Evolutionary conservation across 2,329 filamentous ascomycete species (phyloP).

Genomic region (Hypomyces perniciosus): DNA sequence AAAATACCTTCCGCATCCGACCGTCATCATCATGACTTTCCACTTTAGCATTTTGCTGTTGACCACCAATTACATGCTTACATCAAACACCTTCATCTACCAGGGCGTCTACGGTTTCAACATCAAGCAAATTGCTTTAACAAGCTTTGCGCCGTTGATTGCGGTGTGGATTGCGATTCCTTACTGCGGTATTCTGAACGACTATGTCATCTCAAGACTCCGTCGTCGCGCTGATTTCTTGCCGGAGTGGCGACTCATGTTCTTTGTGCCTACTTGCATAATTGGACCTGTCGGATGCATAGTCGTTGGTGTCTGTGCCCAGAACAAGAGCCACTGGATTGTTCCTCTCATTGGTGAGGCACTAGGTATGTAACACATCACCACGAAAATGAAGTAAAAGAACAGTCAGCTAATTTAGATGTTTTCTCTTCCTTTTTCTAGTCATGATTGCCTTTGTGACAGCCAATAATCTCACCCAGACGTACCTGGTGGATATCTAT

Average conservation of each 20-base stretch:
- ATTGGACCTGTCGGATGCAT: conserved; percentile 7
- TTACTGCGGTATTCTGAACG: conserved; percentile 1
- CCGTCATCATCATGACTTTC: conserved; percentile 2
- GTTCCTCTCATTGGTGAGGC: conserved; percentile 4
- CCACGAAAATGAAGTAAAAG: too few species aligned
- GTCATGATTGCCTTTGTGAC: conserved; percentile 3
- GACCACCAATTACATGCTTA: conserved; percentile 5
- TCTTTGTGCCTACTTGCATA: conserved; percentile 3
- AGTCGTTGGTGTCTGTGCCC: conserved; percentile 1
- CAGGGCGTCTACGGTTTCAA: conserved; percentile 1
- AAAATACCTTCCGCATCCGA: conserved; percentile 1
- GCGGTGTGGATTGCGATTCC: conserved; percentile 6
- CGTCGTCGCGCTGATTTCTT: conserved; percentile 1
- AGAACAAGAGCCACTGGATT: conserved; percentile 4
- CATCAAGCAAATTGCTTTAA: conserved; percentile 3
- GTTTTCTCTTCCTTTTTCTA: not conserved
- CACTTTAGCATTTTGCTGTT: conserved; percentile 1
- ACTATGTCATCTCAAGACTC: conserved; percentile 2
- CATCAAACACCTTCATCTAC: conserved; percentile 4
- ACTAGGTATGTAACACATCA: not conserved
- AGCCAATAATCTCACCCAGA: conserved; percentile 2
- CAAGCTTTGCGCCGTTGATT: conserved; percentile 1
- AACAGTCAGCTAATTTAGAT: not conserved
- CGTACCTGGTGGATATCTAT: conserved; percentile 3
- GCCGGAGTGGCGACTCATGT: conserved; percentile 2